These are phyloP conservation scores for Suillus bovinus DNA, from an alignment of 768 basidiomycete genomes.

Conservation along the genomic window DNA sequence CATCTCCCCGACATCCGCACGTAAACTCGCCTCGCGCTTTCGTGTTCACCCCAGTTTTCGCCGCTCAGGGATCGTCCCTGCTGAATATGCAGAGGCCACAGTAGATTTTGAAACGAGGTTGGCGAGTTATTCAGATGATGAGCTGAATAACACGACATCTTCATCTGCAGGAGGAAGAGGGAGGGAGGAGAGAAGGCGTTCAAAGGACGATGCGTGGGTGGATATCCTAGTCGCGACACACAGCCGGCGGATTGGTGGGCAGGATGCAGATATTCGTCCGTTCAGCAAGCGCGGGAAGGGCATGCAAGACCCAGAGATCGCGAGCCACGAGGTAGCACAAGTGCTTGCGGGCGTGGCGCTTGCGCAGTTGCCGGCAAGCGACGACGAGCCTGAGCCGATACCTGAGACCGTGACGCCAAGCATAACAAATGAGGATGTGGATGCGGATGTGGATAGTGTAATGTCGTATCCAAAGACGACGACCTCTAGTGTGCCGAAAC, in stretches of 20 bases:
- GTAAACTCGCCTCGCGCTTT: slow-evolving; percentile 51
- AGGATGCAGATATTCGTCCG: slow-evolving; percentile 46
- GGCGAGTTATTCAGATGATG: slow-evolving; percentile 59
- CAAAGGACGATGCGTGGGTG: slow-evolving; percentile 80
- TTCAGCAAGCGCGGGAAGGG: slow-evolving; percentile 29
- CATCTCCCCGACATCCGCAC: slow-evolving; percentile 26
- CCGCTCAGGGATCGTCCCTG: slow-evolving; percentile 55
- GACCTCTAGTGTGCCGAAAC: slow-evolving; percentile 17
- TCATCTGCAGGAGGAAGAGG: slow-evolving; percentile 32
- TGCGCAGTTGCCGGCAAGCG: slow-evolving; percentile 37
- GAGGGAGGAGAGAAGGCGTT: slow-evolving; percentile 42
- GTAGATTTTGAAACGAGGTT: slow-evolving; percentile 84
- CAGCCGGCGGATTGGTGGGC: slow-evolving; percentile 50
- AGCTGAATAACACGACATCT: slow-evolving; percentile 42
- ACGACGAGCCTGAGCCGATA: slow-evolving; percentile 38
- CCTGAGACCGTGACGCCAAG: slow-evolving; percentile 11
- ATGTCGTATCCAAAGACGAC: slow-evolving; percentile 33
- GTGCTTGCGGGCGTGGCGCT: slow-evolving; percentile 58
- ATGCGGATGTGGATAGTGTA: slow-evolving; percentile 47
- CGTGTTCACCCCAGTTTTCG: slow-evolving; percentile 57
- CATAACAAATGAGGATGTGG: slow-evolving; percentile 35
- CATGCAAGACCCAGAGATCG: slow-evolving; percentile 64
- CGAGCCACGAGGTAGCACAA: slow-evolving; percentile 70
- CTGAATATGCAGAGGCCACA: slow-evolving; percentile 63
- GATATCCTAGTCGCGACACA: slow-evolving; percentile 76